Conservation (phyloP, 495 filamentous ascomycete species). For the Annulohypoxylon stygium region DNA sequence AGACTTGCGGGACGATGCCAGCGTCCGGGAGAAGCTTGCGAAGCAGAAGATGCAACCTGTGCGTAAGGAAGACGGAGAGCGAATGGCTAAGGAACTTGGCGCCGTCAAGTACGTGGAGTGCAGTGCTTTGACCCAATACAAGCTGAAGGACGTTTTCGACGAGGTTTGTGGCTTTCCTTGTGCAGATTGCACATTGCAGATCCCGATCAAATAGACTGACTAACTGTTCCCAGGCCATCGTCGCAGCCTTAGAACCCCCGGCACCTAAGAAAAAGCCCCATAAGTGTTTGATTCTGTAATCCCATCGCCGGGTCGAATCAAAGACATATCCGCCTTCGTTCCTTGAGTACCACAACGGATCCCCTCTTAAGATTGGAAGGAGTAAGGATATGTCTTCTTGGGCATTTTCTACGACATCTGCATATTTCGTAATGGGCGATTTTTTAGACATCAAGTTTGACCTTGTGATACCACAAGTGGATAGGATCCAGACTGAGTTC, state of each 20-base stretch:
- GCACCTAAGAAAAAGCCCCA: constrained; percentile 72
- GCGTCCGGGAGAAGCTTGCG: constrained; percentile 87
- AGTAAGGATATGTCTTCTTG: constrained; percentile 29
- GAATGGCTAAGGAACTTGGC: constrained; percentile 94
- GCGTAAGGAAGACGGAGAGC: constrained; percentile 89
- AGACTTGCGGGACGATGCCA: constrained; percentile 92
- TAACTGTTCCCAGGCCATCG: constrained; percentile 76
- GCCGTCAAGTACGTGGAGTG: constrained; percentile 99
- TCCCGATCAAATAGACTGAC: constrained; percentile 9
- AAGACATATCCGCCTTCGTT: constrained; percentile 27
- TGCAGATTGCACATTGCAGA: neutral
- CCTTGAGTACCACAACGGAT: constrained; percentile 23
- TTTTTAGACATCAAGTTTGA: constrained; percentile 45
- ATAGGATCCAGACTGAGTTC: constrained; percentile 49
- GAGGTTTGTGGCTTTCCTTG: constrained; percentile 74
- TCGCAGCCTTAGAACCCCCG: constrained; percentile 89
- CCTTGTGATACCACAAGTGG: constrained; percentile 47
- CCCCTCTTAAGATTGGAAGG: constrained; percentile 35
- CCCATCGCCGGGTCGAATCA: constrained; percentile 1
- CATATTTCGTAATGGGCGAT: constrained; percentile 48
- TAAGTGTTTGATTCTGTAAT: constrained; percentile 67
- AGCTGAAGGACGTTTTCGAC: constrained; percentile 98
- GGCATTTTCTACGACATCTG: constrained; percentile 42
- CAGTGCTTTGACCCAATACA: constrained; percentile 96
- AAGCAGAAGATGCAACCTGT: constrained; percentile 97